Evolutionary conservation across 202 grass and related monocot genomes (phyloP), one percentile per base, ranked within the genome.

Genomic region (Elaeis oleifera): DNA sequence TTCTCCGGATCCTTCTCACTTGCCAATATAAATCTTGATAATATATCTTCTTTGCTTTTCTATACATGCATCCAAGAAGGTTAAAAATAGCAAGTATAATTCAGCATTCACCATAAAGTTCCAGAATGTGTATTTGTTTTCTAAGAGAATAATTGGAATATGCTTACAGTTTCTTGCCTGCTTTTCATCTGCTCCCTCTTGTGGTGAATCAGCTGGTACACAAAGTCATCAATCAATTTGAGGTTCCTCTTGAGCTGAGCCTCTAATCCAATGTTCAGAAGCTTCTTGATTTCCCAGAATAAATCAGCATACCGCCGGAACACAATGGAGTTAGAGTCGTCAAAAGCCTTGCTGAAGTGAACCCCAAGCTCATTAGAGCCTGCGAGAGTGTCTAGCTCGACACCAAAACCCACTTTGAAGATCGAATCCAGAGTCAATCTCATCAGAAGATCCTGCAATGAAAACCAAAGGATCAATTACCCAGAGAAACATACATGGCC

Each of bases 251-350:
- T 90, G 60, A 90, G 81, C 73, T 60, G 77, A 16, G 83, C 86
- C 76, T 96, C 90, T 39, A 61, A 83, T 63, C 90, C 86, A 5
- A 96, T 75, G 74, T 88, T 79, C 9, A 90, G 67, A 53, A 71
- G 63, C 16, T 70, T 72, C 78, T 95, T 95, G 50, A 81, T 14
- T 7, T 74, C 60, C 90, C 85, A 95, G 59, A 86, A 79, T 54
- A 95, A 23, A 67, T 95, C 90, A 19, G 83, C 82, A 51, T 59
- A 89, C 50, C 85, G 73, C 54, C 74, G 74, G 54, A 81, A 51
- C 24, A 83, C 83, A 60, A 83, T 48, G 36, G 26, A 78, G 65
- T 60, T 89, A 44, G 90, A 78, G 50, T 89, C 82, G 32, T 89
- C 82, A 51, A 95, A 95, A 1, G 85, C 82, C 19, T 81, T 64